Evolutionary conservation across 2,329 filamentous ascomycete genomes (phyloP), one percentile per base, ranked within the genome.

Genomic region (Cytospora piceicola): DNA sequence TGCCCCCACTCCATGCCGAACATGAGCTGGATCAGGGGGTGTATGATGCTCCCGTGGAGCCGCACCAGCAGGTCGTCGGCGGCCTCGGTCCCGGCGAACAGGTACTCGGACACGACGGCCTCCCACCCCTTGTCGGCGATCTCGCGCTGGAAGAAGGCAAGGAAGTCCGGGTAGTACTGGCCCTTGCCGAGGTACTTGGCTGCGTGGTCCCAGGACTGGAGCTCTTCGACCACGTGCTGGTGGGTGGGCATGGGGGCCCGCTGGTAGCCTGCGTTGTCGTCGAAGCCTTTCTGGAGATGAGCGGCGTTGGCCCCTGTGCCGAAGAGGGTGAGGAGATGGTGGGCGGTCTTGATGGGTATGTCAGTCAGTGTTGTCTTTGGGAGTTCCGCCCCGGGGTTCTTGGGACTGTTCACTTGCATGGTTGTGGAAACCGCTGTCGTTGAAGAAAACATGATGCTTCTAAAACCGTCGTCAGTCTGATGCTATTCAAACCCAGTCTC

Each of bases 1-100:
- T 96, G 92, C 12, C 84, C 75, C 79, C 93, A 96, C 74, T 96
- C 93, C 42, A 97, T 74, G 5, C 91, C 93, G 73, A 93, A 96
- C 58, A 93, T 91, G 24, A 96, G 83, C 74, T 96, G 92, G 68
- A 97, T 94, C 20, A 95, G 78, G 2, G 93, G 92, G 73, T 96
- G 92, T 2, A 93, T 71, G 68, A 94, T 84, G 0, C 90, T 88
- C 84, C 70, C 62, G 57, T 67, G 42, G 27, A 94, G 78, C 22
- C 93, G 83, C 2, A 82, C 80, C 3, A 94, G 78, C 81, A 97
- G 80, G 68, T 89, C 87, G 49, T 93, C 86, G 5, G 89, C 88
- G 53, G 82, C 78, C 53, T 87, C 83, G 63, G 89, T 85, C 2
- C 84, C 85, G 3, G 84, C 81, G 73, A 97, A 92, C 0, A 96